Conservation (phyloP, 202 grass and related monocot species). For the Setaria italica region DNA sequence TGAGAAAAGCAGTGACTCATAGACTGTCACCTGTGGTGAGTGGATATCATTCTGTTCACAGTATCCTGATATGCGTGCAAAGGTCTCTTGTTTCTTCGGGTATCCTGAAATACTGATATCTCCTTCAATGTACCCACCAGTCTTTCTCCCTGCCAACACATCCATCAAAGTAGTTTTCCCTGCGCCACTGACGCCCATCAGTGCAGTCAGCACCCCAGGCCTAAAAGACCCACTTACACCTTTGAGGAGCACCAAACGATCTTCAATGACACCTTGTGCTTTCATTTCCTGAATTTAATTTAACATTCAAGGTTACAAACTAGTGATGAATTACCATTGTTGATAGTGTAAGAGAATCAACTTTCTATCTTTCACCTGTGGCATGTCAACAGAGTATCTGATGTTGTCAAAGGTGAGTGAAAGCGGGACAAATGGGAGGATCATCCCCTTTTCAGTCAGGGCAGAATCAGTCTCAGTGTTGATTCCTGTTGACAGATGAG, state of each 20-base stretch:
- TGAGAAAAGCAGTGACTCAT: conserved; percentile 84
- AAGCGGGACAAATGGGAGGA: conserved; percentile 79
- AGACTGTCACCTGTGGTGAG: conserved; percentile 84
- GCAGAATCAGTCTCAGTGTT: conserved; percentile 22
- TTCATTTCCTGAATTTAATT: conserved; percentile 84
- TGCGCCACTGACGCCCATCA: conserved; percentile 95
- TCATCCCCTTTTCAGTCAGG: conserved; percentile 67
- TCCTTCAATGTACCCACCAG: conserved; percentile 86
- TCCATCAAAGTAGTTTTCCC: conserved; percentile 97
- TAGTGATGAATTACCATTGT: neutral
- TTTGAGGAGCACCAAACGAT: conserved; percentile 82
- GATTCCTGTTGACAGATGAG: conserved; percentile 31
- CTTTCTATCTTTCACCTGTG: conserved; percentile 58
- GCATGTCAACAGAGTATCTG: conserved; percentile 94
- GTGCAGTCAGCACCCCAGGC: conserved; percentile 85
- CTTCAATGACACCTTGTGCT: conserved; percentile 78
- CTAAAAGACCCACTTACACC: conserved; percentile 88
- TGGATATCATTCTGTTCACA: conserved; percentile 95
- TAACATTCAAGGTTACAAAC: conserved; percentile 16
- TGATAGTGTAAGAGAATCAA: conserved; percentile 12
- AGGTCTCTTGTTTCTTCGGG: conserved; percentile 91
- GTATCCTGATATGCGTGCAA: conserved; percentile 89
- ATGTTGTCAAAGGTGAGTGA: conserved; percentile 76
- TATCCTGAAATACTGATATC: conserved; percentile 86
- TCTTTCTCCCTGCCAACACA: conserved; percentile 91